phyloP scores from a whole-genome alignment of 805 yeast genomes.

The Monosporozyma servazzii region DNA sequence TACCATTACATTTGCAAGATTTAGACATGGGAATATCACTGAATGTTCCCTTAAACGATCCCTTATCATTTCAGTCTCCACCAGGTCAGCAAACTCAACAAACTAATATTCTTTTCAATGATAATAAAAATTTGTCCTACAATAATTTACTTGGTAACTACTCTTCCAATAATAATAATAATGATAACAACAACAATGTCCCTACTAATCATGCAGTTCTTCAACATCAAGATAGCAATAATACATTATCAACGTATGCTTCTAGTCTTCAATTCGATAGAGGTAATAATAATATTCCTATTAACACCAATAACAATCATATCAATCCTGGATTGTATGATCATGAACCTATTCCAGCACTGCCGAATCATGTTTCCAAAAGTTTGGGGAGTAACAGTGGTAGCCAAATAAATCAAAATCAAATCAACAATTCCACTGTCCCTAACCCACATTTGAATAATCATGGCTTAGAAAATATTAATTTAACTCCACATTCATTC shows the following conservation, averaged over 20 bases:
- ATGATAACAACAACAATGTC: conserved; percentile 3
- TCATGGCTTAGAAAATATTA: conserved; percentile 1
- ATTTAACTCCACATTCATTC: conserved; percentile 1
- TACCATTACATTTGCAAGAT: conserved; percentile 3
- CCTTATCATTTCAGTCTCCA: background rate
- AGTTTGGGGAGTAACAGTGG: background rate
- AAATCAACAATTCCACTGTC: background rate
- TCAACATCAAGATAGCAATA: conserved; percentile 1
- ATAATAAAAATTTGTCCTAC: background rate
- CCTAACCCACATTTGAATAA: background rate
- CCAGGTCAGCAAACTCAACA: conserved; percentile 1
- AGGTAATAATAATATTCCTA: background rate
- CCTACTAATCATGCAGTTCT: conserved; percentile 1
- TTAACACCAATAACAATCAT: background rate
- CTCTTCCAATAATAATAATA: background rate
- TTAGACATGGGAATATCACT: background rate
- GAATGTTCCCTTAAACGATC: background rate
- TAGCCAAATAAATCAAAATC: background rate
- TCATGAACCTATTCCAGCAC: background rate
- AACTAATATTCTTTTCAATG: conserved; percentile 3
- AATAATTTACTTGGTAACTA: background rate
- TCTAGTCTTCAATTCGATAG: background rate
- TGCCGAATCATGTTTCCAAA: background rate
- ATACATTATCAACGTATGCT: background rate
- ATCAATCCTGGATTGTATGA: background rate